Conservation (phyloP, 2,329 filamentous ascomycete species). For the Fusarium buxicola region DNA sequence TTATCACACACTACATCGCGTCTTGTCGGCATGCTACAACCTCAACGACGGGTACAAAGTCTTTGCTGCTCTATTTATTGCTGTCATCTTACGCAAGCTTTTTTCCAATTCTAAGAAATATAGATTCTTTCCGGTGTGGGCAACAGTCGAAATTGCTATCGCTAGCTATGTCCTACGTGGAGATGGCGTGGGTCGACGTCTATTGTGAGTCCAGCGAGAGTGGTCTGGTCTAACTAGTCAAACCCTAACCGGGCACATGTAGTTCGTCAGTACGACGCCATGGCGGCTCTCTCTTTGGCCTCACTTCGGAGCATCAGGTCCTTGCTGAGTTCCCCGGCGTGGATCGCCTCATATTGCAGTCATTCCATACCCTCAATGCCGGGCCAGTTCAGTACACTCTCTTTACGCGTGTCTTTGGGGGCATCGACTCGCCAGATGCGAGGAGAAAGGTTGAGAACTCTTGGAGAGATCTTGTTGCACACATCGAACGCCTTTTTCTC, state of each 20-base stretch:
- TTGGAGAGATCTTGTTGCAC: constrained; percentile 17
- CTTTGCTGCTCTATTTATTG: neutral
- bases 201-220: constrained; percentile 16
- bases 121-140: constrained; percentile 14
- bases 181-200: constrained; percentile 21
- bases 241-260: neutral
- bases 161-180: constrained; percentile 21
- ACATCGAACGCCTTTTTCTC: constrained; percentile 34
- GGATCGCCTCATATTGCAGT: constrained; percentile 30
- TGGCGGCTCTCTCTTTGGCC: constrained; percentile 36
- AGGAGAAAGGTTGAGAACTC: constrained; percentile 16
- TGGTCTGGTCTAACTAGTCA: neutral
- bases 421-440: constrained; percentile 7
- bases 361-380: constrained; percentile 21
- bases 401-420: constrained; percentile 31
- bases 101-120: neutral
- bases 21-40: too few species aligned
- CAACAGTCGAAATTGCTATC: constrained; percentile 27
- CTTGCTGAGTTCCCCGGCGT: constrained; percentile 28
- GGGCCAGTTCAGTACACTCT: constrained; percentile 27
- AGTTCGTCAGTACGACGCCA: constrained; percentile 24
- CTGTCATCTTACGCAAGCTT: neutral
- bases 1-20: too few species aligned
- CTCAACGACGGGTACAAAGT: neutral
- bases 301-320: constrained; percentile 35